Percentiles rank a stretch among this genome's conserved stretches.
These are phyloP conservation scores for Cercospora berteroae DNA, from an alignment of 2,329 filamentous ascomycete species.

Conservation along the genomic window DNA sequence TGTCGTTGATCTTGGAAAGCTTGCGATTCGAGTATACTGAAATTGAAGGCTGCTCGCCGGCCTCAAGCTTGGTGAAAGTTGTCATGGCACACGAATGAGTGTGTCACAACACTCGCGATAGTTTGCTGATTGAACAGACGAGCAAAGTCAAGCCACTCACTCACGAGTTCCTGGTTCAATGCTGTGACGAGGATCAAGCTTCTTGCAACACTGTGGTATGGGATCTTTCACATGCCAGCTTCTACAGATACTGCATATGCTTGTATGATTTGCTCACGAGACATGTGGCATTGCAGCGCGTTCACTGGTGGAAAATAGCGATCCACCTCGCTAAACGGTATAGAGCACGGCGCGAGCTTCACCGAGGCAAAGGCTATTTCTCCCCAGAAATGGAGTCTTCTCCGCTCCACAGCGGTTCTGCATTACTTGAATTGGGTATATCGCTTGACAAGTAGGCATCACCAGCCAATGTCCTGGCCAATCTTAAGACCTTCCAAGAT, in stretches of 20 bases:
- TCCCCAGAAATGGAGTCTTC: constrained; percentile 1
- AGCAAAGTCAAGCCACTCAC: not conserved
- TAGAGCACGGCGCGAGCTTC: not conserved
- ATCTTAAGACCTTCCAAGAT: not conserved
- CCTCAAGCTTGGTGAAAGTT: constrained; percentile 66
- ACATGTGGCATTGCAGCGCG: not conserved
- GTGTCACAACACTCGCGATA: not conserved
- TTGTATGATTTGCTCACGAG: not conserved
- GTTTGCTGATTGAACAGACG: not conserved
- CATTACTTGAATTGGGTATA: not conserved
- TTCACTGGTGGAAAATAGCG: constrained; percentile 5
- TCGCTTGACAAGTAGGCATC: not conserved
- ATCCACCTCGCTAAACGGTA: constrained; percentile 1
- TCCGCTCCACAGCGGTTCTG: not conserved
- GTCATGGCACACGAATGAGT: constrained; percentile 50
- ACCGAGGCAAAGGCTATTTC: constrained; percentile 5
- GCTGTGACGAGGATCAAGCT: not conserved
- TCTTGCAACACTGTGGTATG: not conserved
- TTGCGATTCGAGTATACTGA: constrained; percentile 63
- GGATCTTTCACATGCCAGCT: not conserved
- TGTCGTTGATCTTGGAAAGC: constrained; percentile 72
- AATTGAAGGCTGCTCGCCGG: constrained; percentile 62
- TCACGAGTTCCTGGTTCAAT: not conserved
- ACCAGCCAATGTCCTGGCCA: not conserved
- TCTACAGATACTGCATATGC: not conserved